phyloP scores from a whole-genome alignment of 1,139 yeast genomes.

The Sugiyamaella castrensis region DNA sequence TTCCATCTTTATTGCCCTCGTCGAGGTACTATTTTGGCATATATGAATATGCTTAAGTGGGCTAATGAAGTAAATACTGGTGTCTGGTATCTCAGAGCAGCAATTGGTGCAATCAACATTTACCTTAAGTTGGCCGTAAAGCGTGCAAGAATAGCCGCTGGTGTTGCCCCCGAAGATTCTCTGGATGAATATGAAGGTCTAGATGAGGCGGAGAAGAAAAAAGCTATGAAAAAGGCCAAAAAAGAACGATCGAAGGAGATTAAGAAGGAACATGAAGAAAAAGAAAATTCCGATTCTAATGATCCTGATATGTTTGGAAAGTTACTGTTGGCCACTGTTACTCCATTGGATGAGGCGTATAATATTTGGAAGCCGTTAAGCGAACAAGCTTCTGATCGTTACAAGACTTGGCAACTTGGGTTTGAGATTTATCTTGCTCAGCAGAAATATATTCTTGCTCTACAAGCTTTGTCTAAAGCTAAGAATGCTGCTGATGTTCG shows the following conservation, averaged over 20 bases:
- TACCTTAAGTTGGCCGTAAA: slow-evolving; percentile 46
- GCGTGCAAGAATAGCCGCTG: slow-evolving; percentile 10
- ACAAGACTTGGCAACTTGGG: slow-evolving; percentile 42
- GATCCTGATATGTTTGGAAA: slow-evolving; percentile 49
- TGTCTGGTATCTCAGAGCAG: slow-evolving; percentile 68
- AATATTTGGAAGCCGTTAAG: slow-evolving; percentile 37
- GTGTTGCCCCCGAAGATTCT: slow-evolving; percentile 23
- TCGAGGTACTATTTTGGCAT: slow-evolving; percentile 86
- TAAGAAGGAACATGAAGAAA: slow-evolving; percentile 39
- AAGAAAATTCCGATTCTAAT: slow-evolving; percentile 37
- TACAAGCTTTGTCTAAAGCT: slow-evolving; percentile 44
- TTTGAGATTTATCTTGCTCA: slow-evolving; percentile 44
- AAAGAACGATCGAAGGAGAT: slow-evolving; percentile 43
- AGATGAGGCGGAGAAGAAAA: slow-evolving; percentile 35
- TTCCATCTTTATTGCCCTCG: slow-evolving; percentile 92
- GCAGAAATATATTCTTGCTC: slow-evolving; percentile 47
- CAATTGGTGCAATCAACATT: slow-evolving; percentile 60
- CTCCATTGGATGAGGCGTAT: slow-evolving; percentile 43
- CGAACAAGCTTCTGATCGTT: slow-evolving; percentile 34
- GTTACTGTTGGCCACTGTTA: slow-evolving; percentile 35
- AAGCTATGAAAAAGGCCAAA: slow-evolving; percentile 40
- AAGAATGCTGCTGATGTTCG: slow-evolving; percentile 26
- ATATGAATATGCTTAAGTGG: slow-evolving; percentile 74
- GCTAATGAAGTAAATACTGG: slow-evolving; percentile 68
- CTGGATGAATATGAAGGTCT: slow-evolving; percentile 24